Conservation (phyloP, 371 early-diverging fungal genomes). For the Lichtheimia ornata region DNA sequence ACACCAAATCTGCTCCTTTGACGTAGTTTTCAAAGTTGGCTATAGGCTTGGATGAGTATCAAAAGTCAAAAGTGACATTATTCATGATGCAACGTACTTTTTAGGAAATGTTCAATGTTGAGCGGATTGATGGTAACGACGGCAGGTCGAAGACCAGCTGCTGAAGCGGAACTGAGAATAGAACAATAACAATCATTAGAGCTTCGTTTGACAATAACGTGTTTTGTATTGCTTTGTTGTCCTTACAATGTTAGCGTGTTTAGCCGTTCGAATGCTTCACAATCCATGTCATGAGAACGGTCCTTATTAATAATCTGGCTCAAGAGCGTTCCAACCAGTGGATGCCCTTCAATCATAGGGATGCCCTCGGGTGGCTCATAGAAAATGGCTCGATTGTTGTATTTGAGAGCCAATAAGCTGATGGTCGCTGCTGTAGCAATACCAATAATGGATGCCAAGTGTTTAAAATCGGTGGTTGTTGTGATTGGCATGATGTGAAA, state of each 20-base stretch:
- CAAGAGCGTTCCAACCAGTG: constrained; percentile 26
- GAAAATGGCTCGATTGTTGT: constrained; percentile 34
- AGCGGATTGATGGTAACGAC: constrained; percentile 24
- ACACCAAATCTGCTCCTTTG: constrained; percentile 20
- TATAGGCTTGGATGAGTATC: neutral
- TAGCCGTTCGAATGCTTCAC: constrained; percentile 16
- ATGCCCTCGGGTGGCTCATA: constrained; percentile 17
- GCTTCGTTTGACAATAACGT: too few relatives aligned
- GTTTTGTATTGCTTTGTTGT: too few relatives aligned
- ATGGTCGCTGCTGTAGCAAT: constrained; percentile 28
- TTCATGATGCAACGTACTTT: constrained; percentile 11
- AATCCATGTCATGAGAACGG: constrained; percentile 18
- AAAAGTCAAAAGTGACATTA: neutral
- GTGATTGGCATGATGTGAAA: too few relatives aligned
- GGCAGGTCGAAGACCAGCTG: constrained; percentile 16
- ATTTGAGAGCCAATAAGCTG: constrained; percentile 18
- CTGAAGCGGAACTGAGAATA: constrained; percentile 16
- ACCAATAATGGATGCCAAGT: neutral
- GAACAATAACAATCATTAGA: too few relatives aligned
- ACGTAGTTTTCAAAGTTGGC: constrained; percentile 39
- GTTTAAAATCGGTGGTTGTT: too few relatives aligned
- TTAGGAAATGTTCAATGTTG: constrained; percentile 28
- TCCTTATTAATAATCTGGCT: constrained; percentile 13
- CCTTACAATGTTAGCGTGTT: constrained; percentile 18
- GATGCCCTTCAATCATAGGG: constrained; percentile 15